Conservation (phyloP, 768 basidiomycete genomes). For the Boletus reticuloceps region DNA sequence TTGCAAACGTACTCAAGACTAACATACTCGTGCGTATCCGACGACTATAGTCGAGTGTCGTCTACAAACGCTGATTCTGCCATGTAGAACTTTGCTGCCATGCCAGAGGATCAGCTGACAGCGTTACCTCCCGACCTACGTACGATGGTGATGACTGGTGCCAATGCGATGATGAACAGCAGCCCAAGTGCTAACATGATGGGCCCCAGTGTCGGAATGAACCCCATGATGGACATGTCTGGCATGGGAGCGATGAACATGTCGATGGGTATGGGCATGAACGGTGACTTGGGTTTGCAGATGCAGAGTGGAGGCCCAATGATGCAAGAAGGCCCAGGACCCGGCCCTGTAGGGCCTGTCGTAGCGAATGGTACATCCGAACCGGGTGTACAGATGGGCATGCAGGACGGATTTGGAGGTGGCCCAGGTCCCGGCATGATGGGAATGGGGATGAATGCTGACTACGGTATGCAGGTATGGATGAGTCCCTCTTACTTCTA, state of each 20-base stretch:
- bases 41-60: not conserved
- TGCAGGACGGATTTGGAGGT: conserved; percentile 41
- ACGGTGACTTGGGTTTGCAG: conserved; percentile 62
- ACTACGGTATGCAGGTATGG: conserved; percentile 75
- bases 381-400: conserved; percentile 38
- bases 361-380: conserved; percentile 38
- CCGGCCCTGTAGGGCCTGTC: conserved; percentile 32
- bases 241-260: conserved; percentile 59
- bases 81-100: conserved; percentile 70
- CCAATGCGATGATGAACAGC: conserved; percentile 75
- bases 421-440: conserved; percentile 56
- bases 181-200: conserved; percentile 54
- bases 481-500: conserved; percentile 28
- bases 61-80: conserved; percentile 4
- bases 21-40: conserved; percentile 69
- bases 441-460: conserved; percentile 68
- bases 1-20: conserved; percentile 75
- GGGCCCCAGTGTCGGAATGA: conserved; percentile 47
- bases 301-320: conserved; percentile 46
- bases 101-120: conserved; percentile 78
- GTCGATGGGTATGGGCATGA: conserved; percentile 57
- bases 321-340: conserved; percentile 51
- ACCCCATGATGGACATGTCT: conserved; percentile 81
- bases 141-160: conserved; percentile 84
- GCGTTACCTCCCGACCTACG: conserved; percentile 79